These are phyloP conservation scores for Linum tenue DNA, from an alignment of 345 rosid species.

Conservation along the genomic window DNA sequence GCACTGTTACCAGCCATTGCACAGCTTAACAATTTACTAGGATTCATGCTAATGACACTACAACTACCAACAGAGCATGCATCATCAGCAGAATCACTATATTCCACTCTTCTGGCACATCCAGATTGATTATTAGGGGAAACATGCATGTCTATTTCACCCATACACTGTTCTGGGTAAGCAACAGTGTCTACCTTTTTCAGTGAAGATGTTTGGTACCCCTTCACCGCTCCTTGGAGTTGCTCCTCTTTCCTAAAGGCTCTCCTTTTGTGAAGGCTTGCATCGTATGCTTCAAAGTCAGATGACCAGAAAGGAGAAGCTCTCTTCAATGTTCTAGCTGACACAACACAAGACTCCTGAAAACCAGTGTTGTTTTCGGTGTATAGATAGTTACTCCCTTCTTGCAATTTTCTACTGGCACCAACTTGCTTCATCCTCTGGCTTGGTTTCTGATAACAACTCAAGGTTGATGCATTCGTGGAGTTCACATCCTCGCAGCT, in stretches of 20 bases:
- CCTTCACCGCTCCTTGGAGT: conserved; percentile 3
- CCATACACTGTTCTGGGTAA: conserved; percentile 13
- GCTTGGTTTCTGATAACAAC: conserved; percentile 16
- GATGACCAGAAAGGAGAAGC: conserved; percentile 27
- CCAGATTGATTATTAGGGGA: conserved; percentile 7
- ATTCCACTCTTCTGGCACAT: conserved; percentile 23
- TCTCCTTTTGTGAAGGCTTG: conserved; percentile 24
- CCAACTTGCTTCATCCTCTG: conserved; percentile 9
- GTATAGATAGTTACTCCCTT: conserved; percentile 19
- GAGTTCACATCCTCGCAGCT: conserved; percentile 19
- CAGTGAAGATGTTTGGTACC: conserved; percentile 9
- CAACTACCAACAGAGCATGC: conserved; percentile 39
- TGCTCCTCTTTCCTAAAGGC: conserved; percentile 21
- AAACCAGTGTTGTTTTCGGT: background rate
- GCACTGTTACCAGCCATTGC: background rate
- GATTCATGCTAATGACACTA: conserved; percentile 11
- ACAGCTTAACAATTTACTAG: background rate
- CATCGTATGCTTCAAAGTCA: conserved; percentile 26
- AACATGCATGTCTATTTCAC: conserved; percentile 11
- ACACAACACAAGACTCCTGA: conserved; percentile 18
- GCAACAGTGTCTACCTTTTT: conserved; percentile 18
- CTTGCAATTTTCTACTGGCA: conserved; percentile 6
- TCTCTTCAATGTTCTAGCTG: conserved; percentile 35
- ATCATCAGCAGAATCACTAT: conserved; percentile 14
- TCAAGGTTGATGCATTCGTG: conserved; percentile 14